Evolutionary conservation across 345 rosid species (phyloP), one percentile per base, ranked within the genome.

Genomic region (Eucalyptus marginata): DNA sequence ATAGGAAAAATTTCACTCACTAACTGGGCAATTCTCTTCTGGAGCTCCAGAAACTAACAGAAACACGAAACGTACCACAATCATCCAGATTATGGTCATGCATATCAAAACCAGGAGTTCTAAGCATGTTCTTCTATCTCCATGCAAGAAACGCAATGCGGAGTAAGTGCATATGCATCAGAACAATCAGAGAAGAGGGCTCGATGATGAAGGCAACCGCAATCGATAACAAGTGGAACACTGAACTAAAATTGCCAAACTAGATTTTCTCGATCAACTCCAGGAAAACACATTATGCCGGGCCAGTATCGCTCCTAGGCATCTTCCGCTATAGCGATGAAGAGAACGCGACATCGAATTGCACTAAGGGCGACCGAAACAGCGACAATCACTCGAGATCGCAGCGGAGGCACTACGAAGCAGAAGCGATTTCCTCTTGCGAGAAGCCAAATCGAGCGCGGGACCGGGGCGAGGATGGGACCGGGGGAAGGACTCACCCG

Each of bases 401-500:
- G 24, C 62, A 71, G 44, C 40, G 62, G 36, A n/a, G 50, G 33
- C 22, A 27, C 40, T 50, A 25, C 33, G n/a, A 3, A 10, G 14
- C 43, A 27, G 25, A 52, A 31, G n/a, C 36, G 40, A 84, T 50
- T 50, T 43, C 83, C 47, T 76, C 27, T 76, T 40, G 16, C 84
- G 16, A 40, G 16, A 76, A 76, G 15, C 10, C 47, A 4, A 40
- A 40, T 40, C 47, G 47, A 40, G 47, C 84, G 47, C 84, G 43
- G 84, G 31, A 62, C 46, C 40, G 36, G 56, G 36, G 44, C 44
- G 33, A 16, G 43, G 36, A 50, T 40, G 58, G 68, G 87, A 52
- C 59, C 36, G 64, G 89, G 83, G 83, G 85, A 31, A 62, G 24
- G 86, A 92, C 62, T 93, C 93, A 98, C 99, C 99, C 99, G 86